A percentile compares a stretch with the other conserved stretches of the same genome.
Conservation (phyloP, 2,329 filamentous ascomycete species). For the Trichoderma arundinaceum region DNA sequence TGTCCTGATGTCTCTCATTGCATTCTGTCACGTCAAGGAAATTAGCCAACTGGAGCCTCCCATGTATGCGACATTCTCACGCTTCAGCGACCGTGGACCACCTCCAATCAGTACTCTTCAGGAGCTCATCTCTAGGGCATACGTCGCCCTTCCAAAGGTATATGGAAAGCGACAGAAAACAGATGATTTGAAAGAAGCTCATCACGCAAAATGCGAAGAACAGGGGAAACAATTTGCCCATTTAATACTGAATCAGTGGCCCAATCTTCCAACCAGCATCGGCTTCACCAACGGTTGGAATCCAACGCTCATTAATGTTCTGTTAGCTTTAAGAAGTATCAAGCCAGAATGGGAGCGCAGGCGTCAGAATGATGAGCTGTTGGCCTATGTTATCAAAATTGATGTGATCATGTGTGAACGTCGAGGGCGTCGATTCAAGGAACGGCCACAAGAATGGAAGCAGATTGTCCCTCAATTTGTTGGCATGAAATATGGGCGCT, state of each 20-base stretch:
- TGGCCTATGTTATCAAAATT: neutral
- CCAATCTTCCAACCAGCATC: neutral
- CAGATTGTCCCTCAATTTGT: neutral
- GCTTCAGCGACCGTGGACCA: conserved; percentile 30
- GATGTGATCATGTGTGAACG: neutral
- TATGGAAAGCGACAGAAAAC: neutral
- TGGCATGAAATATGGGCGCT: neutral
- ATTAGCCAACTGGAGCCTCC: conserved; percentile 29
- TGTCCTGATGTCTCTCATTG: conserved; percentile 30
- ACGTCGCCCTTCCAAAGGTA: neutral
- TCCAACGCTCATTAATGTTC: conserved; percentile 4
- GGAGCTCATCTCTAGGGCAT: neutral
- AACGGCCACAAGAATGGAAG: neutral
- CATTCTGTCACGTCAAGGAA: conserved; percentile 4
- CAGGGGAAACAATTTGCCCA: conserved; percentile 17
- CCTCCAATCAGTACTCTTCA: conserved; percentile 6
- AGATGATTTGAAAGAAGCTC: neutral
- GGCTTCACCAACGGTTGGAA: neutral
- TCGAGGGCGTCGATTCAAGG: neutral
- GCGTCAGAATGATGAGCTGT: conserved; percentile 4
- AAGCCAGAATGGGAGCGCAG: conserved; percentile 20
- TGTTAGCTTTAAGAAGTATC: neutral
- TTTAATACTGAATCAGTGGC: conserved; percentile 28
- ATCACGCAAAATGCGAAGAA: conserved; percentile 4
- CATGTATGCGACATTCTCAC: neutral